Base-by-base conservation (phyloP, 164 flowering plant species). In the Magnolia officinalis region DNA sequence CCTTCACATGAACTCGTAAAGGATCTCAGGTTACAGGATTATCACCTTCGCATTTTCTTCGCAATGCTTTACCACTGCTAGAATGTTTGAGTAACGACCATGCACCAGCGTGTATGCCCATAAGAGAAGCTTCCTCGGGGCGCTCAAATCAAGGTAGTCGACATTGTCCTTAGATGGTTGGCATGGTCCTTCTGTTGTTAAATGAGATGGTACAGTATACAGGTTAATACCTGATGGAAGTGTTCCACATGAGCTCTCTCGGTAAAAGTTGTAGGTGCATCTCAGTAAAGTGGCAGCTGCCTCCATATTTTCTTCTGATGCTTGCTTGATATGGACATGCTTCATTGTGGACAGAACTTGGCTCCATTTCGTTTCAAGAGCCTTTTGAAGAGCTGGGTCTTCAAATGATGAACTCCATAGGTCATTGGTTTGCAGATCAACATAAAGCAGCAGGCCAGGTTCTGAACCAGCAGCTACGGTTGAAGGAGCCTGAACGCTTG, bases 21-120 rank as follows among this genome's bases (percentile, higher is more conserved):
- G 55, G 14, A 70, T 26, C 50, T 19, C 23, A 14, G 24, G n/a
- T 24, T 61, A 29, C 45, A 21, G n/a, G 8, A 58, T 50, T 63
- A 29, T 4, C 3, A 94, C 99, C 97, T 94, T 96, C 1, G 82
- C 81, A 81, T 85, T 89, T 84, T 94, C 98, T 87, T 94, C 99
- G 82, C 97, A 94, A 72, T 94, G 89, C 89, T 92, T 96, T 49
- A 94, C 89, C 78, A 88, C 95, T 58, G 75, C 81, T 18, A 92
- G 87, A 65, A 96, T 89, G 81, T 81, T 88, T 67, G 90, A 76
- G 83, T 77, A 91, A 70, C 86, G 93, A 20, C 99, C 99, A 77
- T 90, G 87, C 82, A 91, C 78, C 50, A 96, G 86, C 2, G 99
- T 84, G 85, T 91, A 90, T 10, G 98, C 96, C 99, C 99, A 96